Base-by-base conservation (phyloP, 2,329 filamentous ascomycete genomes). In the Hymenoscyphus albidus region DNA sequence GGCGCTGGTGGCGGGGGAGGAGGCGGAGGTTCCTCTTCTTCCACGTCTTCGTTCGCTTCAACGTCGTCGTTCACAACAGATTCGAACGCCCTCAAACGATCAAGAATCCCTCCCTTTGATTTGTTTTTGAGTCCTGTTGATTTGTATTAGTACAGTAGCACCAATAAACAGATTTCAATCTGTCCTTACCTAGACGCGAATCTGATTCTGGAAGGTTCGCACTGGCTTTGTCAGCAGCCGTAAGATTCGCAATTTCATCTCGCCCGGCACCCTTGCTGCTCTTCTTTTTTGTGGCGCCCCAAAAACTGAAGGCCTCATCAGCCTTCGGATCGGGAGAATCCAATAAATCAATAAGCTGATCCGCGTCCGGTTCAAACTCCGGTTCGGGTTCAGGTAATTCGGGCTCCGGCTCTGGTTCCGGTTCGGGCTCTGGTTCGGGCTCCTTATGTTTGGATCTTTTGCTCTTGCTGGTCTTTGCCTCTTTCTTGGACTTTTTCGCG, bases 81-180 rank as follows among this genome's bases (percentile, higher is more conserved):
- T 75, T 87, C 83, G 71, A 87, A 87, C 38, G 81, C 80, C 74
- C 81, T 85, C 66, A 86, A 79, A 70, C 78, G 82, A 72, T 87
- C 83, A 63, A 83, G 80, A 72, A 87, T 82, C 73, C 82, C 85
- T 67, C 80, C 80, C 44, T 80, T 77, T 59, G 78, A 71, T 75
- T 83, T 85, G 69, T 81, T 83, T 61, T 77, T 77, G 38, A 72
- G 35, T 35, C 35, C 48, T 35, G 63, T 63, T 63, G 72, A 70
- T 59, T 73, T 81, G 83, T 76, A 79, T 78, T 64, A 78, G 77
- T 68, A 72, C 73, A 65, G 71, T 67, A 59, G 77, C 75, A 56
- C 55, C 62, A 57, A 58, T 58, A 27, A 35, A 58, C 62, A 32
- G 58, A 57, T 22, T 18, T 27, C 31, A 58, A 76, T 51, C 79